A percentile compares a stretch with the other conserved stretches of the same genome.
phyloP scores from a whole-genome alignment of 2,329 filamentous ascomycete genomes.

The Calonectria pseudoturangicola region DNA sequence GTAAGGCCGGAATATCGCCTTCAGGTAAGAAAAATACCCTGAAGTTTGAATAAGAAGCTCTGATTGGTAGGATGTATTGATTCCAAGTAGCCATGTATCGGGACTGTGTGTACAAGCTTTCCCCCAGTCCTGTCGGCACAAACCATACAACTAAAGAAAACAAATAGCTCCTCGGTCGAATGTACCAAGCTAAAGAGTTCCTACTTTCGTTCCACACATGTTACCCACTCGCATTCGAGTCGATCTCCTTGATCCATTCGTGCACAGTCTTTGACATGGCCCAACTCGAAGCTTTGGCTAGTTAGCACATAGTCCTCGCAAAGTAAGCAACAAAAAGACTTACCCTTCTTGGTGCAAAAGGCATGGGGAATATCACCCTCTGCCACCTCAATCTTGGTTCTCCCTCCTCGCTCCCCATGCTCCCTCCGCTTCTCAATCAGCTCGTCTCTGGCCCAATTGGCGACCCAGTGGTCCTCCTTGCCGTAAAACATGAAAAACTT shows the following conservation, averaged over 20 bases:
- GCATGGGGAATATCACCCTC: slow-evolving; percentile 75
- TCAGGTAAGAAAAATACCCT: not conserved
- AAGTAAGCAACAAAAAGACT: slow-evolving; percentile 44
- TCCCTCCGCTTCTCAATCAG: slow-evolving; percentile 69
- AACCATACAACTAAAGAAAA: not conserved
- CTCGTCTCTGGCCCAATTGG: slow-evolving; percentile 71
- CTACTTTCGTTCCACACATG: slow-evolving; percentile 7
- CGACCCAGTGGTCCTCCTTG: slow-evolving; percentile 78
- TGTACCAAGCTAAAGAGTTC: not conserved
- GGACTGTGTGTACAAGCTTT: slow-evolving; percentile 1
- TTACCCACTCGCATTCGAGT: slow-evolving; percentile 31
- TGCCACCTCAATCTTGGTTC: slow-evolving; percentile 72
- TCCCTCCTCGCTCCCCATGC: slow-evolving; percentile 58
- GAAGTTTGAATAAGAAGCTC: not conserved
- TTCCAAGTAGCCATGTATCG: not conserved
- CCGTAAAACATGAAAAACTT: slow-evolving; percentile 78
- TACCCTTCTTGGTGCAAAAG: slow-evolving; percentile 70
- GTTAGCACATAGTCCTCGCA: slow-evolving; percentile 21
- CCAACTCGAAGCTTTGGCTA: slow-evolving; percentile 49
- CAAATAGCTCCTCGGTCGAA: not conserved
- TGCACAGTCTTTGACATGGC: slow-evolving; percentile 56
- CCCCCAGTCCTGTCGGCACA: not conserved
- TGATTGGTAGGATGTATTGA: not conserved
- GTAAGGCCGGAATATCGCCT: slow-evolving; percentile 4
- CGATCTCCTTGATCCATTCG: slow-evolving; percentile 57